phyloP scores from a whole-genome alignment of 2,329 filamentous ascomycete species.

The Pseudovirgaria hyperparasitica region DNA sequence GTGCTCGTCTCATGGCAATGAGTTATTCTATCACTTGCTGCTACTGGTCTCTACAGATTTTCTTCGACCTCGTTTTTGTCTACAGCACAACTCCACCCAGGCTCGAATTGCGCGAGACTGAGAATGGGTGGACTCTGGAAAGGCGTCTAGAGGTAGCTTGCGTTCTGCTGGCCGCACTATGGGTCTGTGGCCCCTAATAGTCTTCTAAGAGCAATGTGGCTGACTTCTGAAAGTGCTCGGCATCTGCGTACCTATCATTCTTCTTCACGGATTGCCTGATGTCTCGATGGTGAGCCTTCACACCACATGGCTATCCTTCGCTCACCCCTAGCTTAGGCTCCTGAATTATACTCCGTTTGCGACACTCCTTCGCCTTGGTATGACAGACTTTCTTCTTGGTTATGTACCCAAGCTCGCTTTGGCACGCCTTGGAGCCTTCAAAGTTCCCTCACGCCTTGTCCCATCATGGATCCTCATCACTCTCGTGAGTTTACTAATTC shows the following conservation, averaged over 20 bases:
- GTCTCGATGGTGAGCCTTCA: conserved; percentile 55
- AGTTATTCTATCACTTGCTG: too few species aligned
- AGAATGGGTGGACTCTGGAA: too few species aligned
- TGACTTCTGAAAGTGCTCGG: conserved; percentile 46
- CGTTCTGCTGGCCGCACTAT: too few species aligned
- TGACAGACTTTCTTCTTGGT: conserved; percentile 56
- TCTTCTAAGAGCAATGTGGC: too few species aligned
- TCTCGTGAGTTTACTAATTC: too few species aligned
- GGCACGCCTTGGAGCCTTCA: conserved; percentile 44
- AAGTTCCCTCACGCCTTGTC: background rate
- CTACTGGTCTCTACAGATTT: too few species aligned
- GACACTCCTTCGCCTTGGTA: conserved; percentile 66
- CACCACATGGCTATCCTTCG: background rate
- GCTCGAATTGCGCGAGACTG: too few species aligned
- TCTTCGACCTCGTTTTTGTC: too few species aligned
- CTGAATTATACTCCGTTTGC: conserved; percentile 69
- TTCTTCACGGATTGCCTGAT: conserved; percentile 78
- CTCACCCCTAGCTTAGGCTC: conserved; percentile 41
- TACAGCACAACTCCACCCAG: too few species aligned
- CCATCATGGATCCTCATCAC: conserved; percentile 48
- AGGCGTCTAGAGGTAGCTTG: too few species aligned
- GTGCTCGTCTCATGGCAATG: too few species aligned
- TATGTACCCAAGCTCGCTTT: conserved; percentile 70
- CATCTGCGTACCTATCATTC: conserved; percentile 66
- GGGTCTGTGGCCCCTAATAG: too few species aligned